A percentile compares a stretch with the other conserved stretches of the same genome.
Conservation (phyloP, 1,284 basidiomycete genomes). For the Fereydounia khargensis region DNA sequence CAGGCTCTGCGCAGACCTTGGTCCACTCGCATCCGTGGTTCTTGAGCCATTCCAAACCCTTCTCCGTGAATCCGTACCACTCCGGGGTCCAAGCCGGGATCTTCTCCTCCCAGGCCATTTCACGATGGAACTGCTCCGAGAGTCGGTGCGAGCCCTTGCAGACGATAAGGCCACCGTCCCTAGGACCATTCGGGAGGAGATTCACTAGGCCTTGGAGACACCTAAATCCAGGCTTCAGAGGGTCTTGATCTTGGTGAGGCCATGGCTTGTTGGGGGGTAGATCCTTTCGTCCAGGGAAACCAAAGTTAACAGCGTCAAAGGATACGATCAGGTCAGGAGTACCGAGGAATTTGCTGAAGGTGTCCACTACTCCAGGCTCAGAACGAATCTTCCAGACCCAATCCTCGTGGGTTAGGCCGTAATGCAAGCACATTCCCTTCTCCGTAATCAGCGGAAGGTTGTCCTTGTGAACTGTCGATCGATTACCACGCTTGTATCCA, state of each 20-base stretch:
- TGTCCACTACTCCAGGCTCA: slow-evolving; percentile 55
- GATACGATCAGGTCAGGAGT: slow-evolving; percentile 59
- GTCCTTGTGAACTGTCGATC: slow-evolving; percentile 53
- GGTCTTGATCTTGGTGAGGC: slow-evolving; percentile 59
- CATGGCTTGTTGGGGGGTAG: slow-evolving; percentile 47
- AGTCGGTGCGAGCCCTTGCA: slow-evolving; percentile 55
- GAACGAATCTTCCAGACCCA: slow-evolving; percentile 59
- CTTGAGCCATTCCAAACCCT: slow-evolving; percentile 46
- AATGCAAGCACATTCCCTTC: slow-evolving; percentile 48
- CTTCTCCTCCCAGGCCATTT: slow-evolving; percentile 44
- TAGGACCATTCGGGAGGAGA: slow-evolving; percentile 57
- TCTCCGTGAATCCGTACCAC: slow-evolving; percentile 49
- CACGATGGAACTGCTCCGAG: slow-evolving; percentile 57
- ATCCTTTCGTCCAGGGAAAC: slow-evolving; percentile 8
- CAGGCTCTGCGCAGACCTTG: slow-evolving; percentile 44
- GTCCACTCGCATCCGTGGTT: slow-evolving; percentile 43
- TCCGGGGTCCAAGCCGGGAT: slow-evolving; percentile 55
- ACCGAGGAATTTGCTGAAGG: slow-evolving; percentile 58
- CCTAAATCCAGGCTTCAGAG: slow-evolving; percentile 54
- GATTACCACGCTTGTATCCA: slow-evolving; percentile 58
- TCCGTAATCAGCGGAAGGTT: slow-evolving; percentile 54
- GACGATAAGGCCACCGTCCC: slow-evolving; percentile 60
- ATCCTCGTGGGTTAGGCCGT: slow-evolving; percentile 57
- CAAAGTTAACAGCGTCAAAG: slow-evolving; percentile 40
- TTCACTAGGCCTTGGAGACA: slow-evolving; percentile 60